Base-by-base conservation (phyloP, 2,329 filamentous ascomycete genomes). In the Didymellaceae sp. region DNA sequence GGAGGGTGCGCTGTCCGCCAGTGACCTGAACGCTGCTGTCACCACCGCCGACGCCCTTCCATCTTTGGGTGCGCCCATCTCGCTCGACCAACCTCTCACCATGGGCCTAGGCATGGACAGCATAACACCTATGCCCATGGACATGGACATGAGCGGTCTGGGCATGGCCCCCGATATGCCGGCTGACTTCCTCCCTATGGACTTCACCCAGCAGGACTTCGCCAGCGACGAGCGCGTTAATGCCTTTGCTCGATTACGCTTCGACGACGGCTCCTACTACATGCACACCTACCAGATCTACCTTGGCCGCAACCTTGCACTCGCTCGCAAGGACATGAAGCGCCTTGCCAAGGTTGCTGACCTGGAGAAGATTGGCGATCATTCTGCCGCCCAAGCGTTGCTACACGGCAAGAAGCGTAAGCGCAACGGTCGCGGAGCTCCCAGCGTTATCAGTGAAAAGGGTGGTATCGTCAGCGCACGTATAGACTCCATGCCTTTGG, bases 211-310 rank as follows among this genome's bases (percentile, higher is more conserved):
- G 4, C 34, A 45, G 7, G 47, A 61, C 48, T 20, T 46, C 30
- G 45, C 54, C 20, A 59, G 54, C 50, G 58, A 71, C 43, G 65
- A 72, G 53, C 67, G 67, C 41, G 81, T 85, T 53, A 78, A 82
- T 57, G 84, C 83, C 25, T 87, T 83, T 69, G 85, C 84, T 31
- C 85, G 85, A 65, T 76, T 92, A 54, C 83, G 86, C 62, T 91
- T 92, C 67, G 80, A 82, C 59, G 89, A 92, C 75, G 87, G 88
- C 66, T 82, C 86, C 47, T 91, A 89, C 70, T 88, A 89, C 72
- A 88, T 92, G 85, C 90, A 86, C 42, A 90, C 87, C 1, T 87
- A 86, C 61, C 80, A 83, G 43, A 82, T 91, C 60, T 82, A 89
- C 48, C 83, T 92, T 21, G 88, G 88, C 45, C 86, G 89, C 54